These are phyloP conservation scores for Striga asiatica DNA, from an alignment of 257 asterid species.

Conservation along the genomic window DNA sequence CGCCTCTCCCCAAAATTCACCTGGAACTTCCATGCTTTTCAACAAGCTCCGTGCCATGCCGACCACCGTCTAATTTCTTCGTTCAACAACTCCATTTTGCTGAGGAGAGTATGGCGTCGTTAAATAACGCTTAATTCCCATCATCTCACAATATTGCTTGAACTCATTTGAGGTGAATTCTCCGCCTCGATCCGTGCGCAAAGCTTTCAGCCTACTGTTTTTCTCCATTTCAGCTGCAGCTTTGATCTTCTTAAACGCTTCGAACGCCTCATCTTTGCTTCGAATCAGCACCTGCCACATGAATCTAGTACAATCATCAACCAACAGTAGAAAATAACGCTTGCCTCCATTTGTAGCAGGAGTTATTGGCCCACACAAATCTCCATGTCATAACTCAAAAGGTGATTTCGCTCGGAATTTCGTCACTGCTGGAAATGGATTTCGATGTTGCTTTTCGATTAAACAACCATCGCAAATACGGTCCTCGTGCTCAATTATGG, in stretches of 20 bases:
- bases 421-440: background rate
- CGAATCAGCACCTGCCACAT: background rate
- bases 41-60: background rate
- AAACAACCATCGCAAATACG: background rate
- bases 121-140: background rate
- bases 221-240: background rate
- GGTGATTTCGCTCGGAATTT: background rate
- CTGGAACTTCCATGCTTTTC: background rate
- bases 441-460: background rate
- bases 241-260: background rate
- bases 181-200: background rate
- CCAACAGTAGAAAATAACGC: background rate
- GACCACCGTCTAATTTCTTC: background rate
- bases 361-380: background rate
- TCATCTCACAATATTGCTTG: background rate
- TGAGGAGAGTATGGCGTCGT: background rate
- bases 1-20: background rate
- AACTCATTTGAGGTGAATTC: constrained; percentile 1
- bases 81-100: background rate
- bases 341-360: background rate
- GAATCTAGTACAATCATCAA: background rate
- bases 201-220: background rate
- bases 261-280: background rate
- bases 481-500: background rate
- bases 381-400: background rate